These are phyloP conservation scores for Suillus subalutaceus DNA, from an alignment of 768 basidiomycete genomes.

Conservation along the genomic window DNA sequence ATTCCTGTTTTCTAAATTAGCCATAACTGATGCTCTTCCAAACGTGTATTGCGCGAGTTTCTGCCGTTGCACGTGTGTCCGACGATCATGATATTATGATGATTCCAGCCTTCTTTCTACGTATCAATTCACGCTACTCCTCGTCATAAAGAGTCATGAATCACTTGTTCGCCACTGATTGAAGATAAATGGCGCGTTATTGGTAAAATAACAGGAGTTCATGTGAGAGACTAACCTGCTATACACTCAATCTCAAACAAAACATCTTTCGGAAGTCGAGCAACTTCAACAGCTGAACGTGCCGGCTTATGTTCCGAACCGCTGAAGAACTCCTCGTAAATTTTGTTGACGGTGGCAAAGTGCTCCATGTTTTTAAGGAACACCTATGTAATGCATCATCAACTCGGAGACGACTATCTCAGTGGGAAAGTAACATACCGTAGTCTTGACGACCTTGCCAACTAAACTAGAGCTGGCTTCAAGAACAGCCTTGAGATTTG, in stretches of 20 bases:
- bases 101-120: not conserved
- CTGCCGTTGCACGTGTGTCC: not conserved
- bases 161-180: constrained; percentile 1
- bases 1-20: not conserved
- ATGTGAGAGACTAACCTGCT: constrained; percentile 52
- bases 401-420: too few relatives aligned
- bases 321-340: too few relatives aligned
- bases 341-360: too few relatives aligned
- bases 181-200: not conserved
- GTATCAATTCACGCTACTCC: not conserved
- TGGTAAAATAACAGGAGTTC: not conserved
- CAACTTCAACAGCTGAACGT: constrained; percentile 88
- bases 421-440: too few relatives aligned
- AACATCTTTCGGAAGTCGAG: constrained; percentile 87
- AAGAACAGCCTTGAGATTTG: too few relatives aligned
- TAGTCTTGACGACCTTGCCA: too few relatives aligned
- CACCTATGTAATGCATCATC: too few relatives aligned
- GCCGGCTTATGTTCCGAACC: constrained; percentile 71
- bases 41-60: not conserved
- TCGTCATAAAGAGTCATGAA: not conserved
- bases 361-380: too few relatives aligned
- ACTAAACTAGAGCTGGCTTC: too few relatives aligned
- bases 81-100: not conserved
- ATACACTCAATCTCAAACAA: constrained; percentile 92
- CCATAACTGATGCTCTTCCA: not conserved